Evolutionary conservation across 148 eudicot species (phyloP), one percentile per base, ranked within the genome.

Genomic region (Talinum fruticosum): DNA sequence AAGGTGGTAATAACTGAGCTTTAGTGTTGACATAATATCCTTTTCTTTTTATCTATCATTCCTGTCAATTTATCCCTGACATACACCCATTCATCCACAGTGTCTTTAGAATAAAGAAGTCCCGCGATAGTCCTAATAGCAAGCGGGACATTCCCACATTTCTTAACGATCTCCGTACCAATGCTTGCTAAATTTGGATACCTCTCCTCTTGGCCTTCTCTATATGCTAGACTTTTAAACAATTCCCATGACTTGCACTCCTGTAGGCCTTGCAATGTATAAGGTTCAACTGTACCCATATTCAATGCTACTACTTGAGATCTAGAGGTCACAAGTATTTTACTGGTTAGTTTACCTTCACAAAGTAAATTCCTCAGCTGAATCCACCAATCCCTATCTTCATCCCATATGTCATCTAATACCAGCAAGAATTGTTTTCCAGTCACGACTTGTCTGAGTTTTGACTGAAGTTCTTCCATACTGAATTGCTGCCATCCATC

Each of bases 61-160:
- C 16, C 21, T 8, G 44, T n/a, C 41, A 41, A 30, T 4, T 8
- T 8, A 29, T 76, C 47, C 23, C 6, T 21, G 8, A 65, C 66
- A n/a, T 45, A 2, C 28, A 65, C 28, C 79, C 79, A 76, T 33
- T 76, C 47, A n/a, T 76, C 38, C n/a, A 12, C 41, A 10, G 28
- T 26, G 24, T 21, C 6, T 47, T 32, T 67, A 5, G 44, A 47
- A 28, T 16, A 23, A 2, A 76, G 41, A 45, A 66, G 71, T 23
- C 71, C 14, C 23, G 72, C 72, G 19, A 76, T 26, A 5, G 38
- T 76, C 21, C 59, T 66, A 26, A 76, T 45, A 2, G 59, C 65
- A 18, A 65, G 61, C 4, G 79, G 79, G 21, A 76, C 71, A 30
- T 67, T 49, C n/a, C 35, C 72, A 29, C 79, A 76, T 41, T 67